phyloP scores from a whole-genome alignment of 2,329 filamentous ascomycete genomes.

The Sordariomycetes sp. region DNA sequence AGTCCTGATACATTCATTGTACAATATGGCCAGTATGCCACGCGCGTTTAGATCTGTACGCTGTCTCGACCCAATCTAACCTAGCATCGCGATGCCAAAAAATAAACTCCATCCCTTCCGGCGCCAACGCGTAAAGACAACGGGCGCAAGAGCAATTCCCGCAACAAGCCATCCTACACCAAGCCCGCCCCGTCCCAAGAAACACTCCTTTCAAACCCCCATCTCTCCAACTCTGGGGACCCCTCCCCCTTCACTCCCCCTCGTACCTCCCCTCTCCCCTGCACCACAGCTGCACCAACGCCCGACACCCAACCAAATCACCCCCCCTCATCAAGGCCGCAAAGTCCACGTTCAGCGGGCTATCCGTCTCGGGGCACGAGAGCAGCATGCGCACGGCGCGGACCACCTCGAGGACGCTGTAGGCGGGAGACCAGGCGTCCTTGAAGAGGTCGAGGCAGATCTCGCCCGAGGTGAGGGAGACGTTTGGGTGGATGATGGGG shows the following conservation, averaged over 20 bases:
- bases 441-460: constrained; percentile 85
- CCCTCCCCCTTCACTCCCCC: constrained; percentile 4
- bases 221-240: too few relatives aligned
- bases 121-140: not conserved
- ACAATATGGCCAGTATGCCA: not conserved
- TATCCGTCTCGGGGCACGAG: constrained; percentile 54
- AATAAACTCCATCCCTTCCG: not conserved
- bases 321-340: constrained; percentile 57
- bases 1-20: not conserved
- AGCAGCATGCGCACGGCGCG: constrained; percentile 61
- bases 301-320: constrained; percentile 53
- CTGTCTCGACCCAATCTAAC: not conserved
- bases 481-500: constrained; percentile 74
- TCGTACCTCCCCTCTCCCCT: constrained; percentile 11
- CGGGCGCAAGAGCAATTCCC: not conserved
- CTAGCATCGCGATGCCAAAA: not conserved
- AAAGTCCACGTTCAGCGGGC: constrained; percentile 67
- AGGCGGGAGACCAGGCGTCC: constrained; percentile 72
- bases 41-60: not conserved
- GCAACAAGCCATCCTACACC: not conserved
- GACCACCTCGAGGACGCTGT: constrained; percentile 64
- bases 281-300: constrained; percentile 61
- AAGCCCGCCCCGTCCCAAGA: not conserved
- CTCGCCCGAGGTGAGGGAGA: constrained; percentile 58
- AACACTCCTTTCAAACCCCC: not conserved